These are phyloP conservation scores for Naganishia vaughanmartiniae DNA, from an alignment of 768 basidiomycete genomes.

Conservation along the genomic window DNA sequence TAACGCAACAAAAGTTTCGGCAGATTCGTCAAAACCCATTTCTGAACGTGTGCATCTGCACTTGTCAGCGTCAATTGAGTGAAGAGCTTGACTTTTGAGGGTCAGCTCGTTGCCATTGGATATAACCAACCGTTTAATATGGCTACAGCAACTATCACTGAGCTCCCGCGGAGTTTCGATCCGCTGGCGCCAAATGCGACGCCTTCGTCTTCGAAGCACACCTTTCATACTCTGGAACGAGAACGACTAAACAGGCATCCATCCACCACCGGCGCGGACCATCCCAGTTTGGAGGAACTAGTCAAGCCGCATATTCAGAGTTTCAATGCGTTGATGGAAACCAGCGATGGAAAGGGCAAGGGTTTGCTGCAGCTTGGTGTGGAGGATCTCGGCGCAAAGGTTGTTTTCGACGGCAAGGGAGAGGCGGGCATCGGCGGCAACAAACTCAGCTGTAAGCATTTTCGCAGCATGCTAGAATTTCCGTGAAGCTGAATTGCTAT, in stretches of 20 bases:
- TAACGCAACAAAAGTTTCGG: constrained; percentile 23
- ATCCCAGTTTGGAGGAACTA: constrained; percentile 84
- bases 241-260: constrained; percentile 78
- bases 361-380: constrained; percentile 76
- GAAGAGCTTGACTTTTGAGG: not conserved
- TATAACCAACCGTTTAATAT: not conserved
- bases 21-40: constrained; percentile 22
- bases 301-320: constrained; percentile 91
- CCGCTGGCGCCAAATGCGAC: constrained; percentile 29
- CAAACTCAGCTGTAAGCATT: constrained; percentile 57
- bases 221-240: constrained; percentile 75
- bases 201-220: constrained; percentile 35
- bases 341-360: constrained; percentile 76
- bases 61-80: not conserved
- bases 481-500: not conserved
- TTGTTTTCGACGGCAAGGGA: constrained; percentile 81
- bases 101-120: not conserved
- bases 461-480: not conserved
- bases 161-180: constrained; percentile 23
- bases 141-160: constrained; percentile 15
- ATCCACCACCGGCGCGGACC: constrained; percentile 64
- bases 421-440: constrained; percentile 67
- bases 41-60: not conserved
- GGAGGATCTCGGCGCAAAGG: constrained; percentile 81
- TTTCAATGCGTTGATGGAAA: constrained; percentile 94